These are phyloP conservation scores for Crucibulum laeve DNA, from an alignment of 768 basidiomycete genomes.

Conservation along the genomic window DNA sequence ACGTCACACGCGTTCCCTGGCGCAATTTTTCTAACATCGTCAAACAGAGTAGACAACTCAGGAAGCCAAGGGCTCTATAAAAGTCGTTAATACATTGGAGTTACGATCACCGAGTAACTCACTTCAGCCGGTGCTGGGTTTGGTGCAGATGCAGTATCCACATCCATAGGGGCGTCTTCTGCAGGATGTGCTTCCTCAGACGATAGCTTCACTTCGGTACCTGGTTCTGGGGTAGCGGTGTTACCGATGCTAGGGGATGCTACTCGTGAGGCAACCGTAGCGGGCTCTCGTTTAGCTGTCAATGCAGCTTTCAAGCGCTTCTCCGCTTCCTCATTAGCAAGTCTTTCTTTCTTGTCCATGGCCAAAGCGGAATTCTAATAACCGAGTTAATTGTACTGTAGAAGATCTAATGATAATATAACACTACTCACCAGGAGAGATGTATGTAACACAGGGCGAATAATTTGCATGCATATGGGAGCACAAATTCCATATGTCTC, in stretches of 20 bases:
- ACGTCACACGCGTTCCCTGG: conserved; percentile 60
- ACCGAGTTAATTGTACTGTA: conserved; percentile 8
- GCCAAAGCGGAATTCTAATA: conserved; percentile 59
- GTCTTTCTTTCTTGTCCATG: conserved; percentile 63
- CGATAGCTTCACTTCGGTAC: conserved; percentile 19
- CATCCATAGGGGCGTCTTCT: conserved; percentile 52
- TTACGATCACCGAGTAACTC: conserved; percentile 8
- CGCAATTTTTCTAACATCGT: conserved; percentile 68
- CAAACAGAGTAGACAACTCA: conserved; percentile 66
- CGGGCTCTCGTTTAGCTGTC: conserved; percentile 73
- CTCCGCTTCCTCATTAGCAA: conserved; percentile 72
- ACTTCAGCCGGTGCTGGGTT: conserved; percentile 33
- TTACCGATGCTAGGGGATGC: conserved; percentile 52
- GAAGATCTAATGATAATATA: conserved; percentile 1
- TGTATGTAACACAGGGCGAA: conserved; percentile 74
- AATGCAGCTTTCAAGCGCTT: conserved; percentile 78
- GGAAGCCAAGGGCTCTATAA: conserved; percentile 71
- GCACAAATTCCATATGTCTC: conserved; percentile 76
- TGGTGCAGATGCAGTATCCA: conserved; percentile 29
- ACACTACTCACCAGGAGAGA: conserved; percentile 50
- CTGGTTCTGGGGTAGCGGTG: conserved; percentile 18
- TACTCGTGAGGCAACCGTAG: conserved; percentile 46
- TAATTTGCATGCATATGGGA: conserved; percentile 90
- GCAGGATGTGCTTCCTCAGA: conserved; percentile 17
- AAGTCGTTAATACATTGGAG: conserved; percentile 2